These are phyloP conservation scores for Nemania sp. DNA, from an alignment of 2,329 filamentous ascomycete species.

Conservation along the genomic window DNA sequence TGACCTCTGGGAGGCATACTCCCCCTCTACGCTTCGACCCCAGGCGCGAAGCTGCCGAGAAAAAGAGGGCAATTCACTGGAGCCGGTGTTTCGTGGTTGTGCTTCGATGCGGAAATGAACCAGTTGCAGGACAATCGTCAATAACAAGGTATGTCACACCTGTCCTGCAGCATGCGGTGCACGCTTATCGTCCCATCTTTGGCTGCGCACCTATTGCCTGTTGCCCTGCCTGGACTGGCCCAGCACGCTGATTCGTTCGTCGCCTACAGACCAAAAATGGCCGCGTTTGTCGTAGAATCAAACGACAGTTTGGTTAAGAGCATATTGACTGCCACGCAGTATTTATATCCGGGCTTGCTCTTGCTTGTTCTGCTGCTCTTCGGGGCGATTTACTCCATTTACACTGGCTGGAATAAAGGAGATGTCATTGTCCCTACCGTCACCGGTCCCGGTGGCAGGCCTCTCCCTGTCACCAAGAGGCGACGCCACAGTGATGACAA, in stretches of 20 bases:
- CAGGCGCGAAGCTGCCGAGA: slow-evolving; percentile 24
- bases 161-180: slow-evolving; percentile 51
- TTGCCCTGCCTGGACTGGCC: slow-evolving; percentile 1
- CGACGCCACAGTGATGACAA: slow-evolving; percentile 62
- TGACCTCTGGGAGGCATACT: slow-evolving; percentile 31
- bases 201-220: slow-evolving; percentile 29
- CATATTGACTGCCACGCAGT: slow-evolving; percentile 61
- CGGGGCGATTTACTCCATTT: slow-evolving; percentile 65
- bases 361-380: slow-evolving; percentile 64
- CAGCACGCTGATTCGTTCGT: slow-evolving; percentile 43
- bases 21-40: slow-evolving; percentile 34
- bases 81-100: slow-evolving; percentile 19
- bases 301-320: slow-evolving; percentile 54
- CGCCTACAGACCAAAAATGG: slow-evolving; percentile 48
- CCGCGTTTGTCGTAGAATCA: slow-evolving; percentile 48
- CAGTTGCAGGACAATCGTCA: slow-evolving; percentile 45
- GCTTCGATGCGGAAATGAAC: slow-evolving; percentile 46
- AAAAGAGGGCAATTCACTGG: slow-evolving; percentile 26
- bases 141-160: slow-evolving; percentile 51
- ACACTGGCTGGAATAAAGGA: slow-evolving; percentile 63
- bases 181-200: slow-evolving; percentile 46
- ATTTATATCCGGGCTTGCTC: slow-evolving; percentile 65
- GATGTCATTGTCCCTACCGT: slow-evolving; percentile 61
- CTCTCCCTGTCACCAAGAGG: slow-evolving; percentile 76
- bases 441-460: slow-evolving; percentile 88